Base-by-base conservation (phyloP, 305 asterid species). In the Fraxinus angustifolia region DNA sequence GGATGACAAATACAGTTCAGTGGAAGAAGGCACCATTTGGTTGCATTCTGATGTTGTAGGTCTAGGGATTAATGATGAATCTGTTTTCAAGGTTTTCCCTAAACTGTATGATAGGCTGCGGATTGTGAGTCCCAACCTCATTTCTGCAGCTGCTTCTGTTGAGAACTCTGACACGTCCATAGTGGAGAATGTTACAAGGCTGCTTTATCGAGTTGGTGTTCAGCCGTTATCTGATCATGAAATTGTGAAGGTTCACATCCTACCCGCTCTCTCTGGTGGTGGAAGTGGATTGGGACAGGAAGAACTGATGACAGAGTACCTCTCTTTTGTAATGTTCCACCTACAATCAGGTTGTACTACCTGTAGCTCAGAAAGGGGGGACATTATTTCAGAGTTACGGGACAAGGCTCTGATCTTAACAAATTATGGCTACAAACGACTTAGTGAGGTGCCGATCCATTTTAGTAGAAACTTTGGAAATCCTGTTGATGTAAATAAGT, bases 151-250 rank as follows among this genome's bases (percentile, higher is more conserved):
- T 79, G 77, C 90, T 33, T 84, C 93, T 77, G 78, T 78, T 78
- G 89, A 86, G 80, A 82, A 83, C 79, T 65, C 87, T 73, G 90
- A 83, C 50, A 36, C 82, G 23, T 83, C 87, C 72, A 78, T 82
- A 48, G 74, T 82, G 70, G 95, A 94, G 79, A 93, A 90, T 86
- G 90, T 90, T 82, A 86, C 86, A 8, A 89, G 87, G 83, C 88
- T 96, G 97, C 97, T 96, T 83, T 87, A 90, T 74, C 92, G 86
- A 88, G 85, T 94, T 21, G 98, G 99, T 50, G 93, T 96, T 56
- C 99, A 96, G 89, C 91, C 60, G 82, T 87, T 96, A 88, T 93
- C 98, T 53, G 92, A 86, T 79, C 98, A 94, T 88, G 98, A 94
- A 75, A 89, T 94, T 84, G 87, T 92, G 77, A 94, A 90, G 87